Percentiles rank a stretch among this genome's conserved stretches.
phyloP scores from a whole-genome alignment of 129 eudicot species.

The Saussurea involucrata region DNA sequence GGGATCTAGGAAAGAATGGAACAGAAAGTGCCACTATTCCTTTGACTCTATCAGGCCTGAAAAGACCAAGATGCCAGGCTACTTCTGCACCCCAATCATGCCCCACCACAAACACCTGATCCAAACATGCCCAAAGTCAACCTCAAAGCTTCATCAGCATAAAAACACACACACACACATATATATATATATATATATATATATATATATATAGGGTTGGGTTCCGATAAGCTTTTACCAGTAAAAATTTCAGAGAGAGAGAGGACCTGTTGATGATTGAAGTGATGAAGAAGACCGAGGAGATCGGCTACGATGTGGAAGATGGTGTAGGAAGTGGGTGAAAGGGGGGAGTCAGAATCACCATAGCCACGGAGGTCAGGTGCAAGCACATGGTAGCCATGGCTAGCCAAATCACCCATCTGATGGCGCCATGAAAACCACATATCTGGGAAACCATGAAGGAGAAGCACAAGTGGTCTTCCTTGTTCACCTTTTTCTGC shows the following conservation, averaged over 20 bases:
- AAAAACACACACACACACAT: neutral
- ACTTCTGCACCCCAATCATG: slow-evolving; percentile 55
- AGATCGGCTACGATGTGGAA: slow-evolving; percentile 54
- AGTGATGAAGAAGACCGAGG: slow-evolving; percentile 53
- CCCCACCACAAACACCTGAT: slow-evolving; percentile 62
- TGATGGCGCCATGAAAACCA: slow-evolving; percentile 65
- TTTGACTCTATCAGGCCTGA: slow-evolving; percentile 54
- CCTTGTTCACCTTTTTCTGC: slow-evolving; percentile 38
- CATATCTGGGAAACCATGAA: slow-evolving; percentile 57
- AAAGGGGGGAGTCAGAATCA: slow-evolving; percentile 40
- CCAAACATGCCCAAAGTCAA: neutral
- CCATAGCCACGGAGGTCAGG: slow-evolving; percentile 67
- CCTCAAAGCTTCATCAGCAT: neutral
- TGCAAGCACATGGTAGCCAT: slow-evolving; percentile 58
- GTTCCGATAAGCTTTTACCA: too few species aligned
- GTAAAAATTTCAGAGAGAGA: neutral
- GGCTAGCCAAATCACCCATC: slow-evolving; percentile 38
- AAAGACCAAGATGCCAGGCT: slow-evolving; percentile 53
- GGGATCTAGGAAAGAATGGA: slow-evolving; percentile 48
- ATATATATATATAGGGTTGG: too few species aligned
- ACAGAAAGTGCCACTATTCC: slow-evolving; percentile 38
- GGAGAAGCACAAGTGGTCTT: slow-evolving; percentile 51
- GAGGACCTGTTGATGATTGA: slow-evolving; percentile 39
- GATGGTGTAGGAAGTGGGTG: slow-evolving; percentile 50
- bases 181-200: neutral